These are phyloP conservation scores for Geotrichum macrosporum DNA, from an alignment of 1,139 yeast species.

Conservation along the genomic window DNA sequence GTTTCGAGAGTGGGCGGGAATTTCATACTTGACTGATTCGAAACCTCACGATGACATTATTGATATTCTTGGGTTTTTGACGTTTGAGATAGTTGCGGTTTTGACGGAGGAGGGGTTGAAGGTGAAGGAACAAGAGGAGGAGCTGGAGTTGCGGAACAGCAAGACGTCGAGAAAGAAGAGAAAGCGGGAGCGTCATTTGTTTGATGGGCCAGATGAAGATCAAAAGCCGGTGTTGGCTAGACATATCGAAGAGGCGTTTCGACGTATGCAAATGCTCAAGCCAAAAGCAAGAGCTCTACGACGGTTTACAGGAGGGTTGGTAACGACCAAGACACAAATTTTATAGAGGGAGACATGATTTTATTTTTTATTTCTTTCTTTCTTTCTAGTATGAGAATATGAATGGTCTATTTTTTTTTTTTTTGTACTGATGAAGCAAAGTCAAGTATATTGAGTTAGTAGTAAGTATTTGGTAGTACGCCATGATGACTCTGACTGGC, in stretches of 20 bases:
- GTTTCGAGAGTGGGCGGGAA: constrained; percentile 95
- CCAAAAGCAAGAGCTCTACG: constrained; percentile 63
- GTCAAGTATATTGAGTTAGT: too few relatives aligned
- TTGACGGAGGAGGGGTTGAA: constrained; percentile 87
- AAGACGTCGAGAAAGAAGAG: constrained; percentile 31
- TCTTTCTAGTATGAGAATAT: too few relatives aligned
- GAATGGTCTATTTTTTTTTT: too few relatives aligned
- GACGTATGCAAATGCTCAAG: constrained; percentile 64
- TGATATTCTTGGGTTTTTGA: constrained; percentile 89
- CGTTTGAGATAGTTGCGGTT: constrained; percentile 94
- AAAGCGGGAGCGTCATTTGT: constrained; percentile 54
- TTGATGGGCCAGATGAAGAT: constrained; percentile 88
- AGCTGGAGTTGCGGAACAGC: constrained; percentile 37
- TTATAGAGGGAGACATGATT: too few relatives aligned
- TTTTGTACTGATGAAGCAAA: too few relatives aligned
- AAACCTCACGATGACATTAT: constrained; percentile 95
- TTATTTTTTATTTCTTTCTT: too few relatives aligned
- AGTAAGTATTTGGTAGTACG: too few relatives aligned
- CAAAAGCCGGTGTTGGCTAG: constrained; percentile 76
- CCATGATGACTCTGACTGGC: too few relatives aligned
- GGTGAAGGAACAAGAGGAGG: constrained; percentile 68
- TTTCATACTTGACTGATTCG: constrained; percentile 76
- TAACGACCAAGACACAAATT: constrained; percentile 36
- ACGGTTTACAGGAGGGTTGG: constrained; percentile 64
- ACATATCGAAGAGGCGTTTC: constrained; percentile 90